Evolutionary conservation across 2,329 filamentous ascomycete species (phyloP), one percentile per base, ranked within the genome.

Genomic region (Penicillium sp.): DNA sequence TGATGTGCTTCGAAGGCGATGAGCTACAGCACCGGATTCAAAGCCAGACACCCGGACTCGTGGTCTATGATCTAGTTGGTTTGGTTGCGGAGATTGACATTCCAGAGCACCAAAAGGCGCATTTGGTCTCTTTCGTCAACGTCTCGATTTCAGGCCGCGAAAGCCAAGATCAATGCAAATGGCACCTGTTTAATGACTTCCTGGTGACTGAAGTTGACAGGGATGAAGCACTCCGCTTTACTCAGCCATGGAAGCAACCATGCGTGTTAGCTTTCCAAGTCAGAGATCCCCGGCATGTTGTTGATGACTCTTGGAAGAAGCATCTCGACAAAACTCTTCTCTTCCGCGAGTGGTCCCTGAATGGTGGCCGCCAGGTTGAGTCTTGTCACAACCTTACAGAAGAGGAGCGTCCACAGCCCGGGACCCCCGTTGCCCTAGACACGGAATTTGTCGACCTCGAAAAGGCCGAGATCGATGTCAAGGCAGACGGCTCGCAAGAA

Each of bases 101-200:
- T 52, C 89, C 87, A 4, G 87, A 92, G 63, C 87, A 90, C 36
- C 90, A 95, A 67, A 94, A 93, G 68, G 86, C 92, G 0, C 94
- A 99, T 74, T 80, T 99, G 21, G 92, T 97, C 7, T 91, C 92
- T 10, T 89, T 96, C 72, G 86, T 96, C 62, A 95, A 99, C 71
- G 89, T 91, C 84, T 79, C 73, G 42, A 69, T 78, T 5, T 78
- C 72, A 9, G 68, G 70, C 22, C 65, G 66, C 6, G 61, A 72
- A 31, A 71, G 82, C 0, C 81, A 85, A 1, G 78, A 77, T 3
- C 82, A 86, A 59, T 88, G 85, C 66, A 87, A 88, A 64, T 99
- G 95, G 95, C 91, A 97, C 74, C 76, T 99, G 1, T 97, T 99
- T 78, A 99, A 99, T 65, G 94, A 99, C 74, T 99, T 99, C 67